Conservation (phyloP, 139 green algal species). For the Coccomyxa sp. region DNA sequence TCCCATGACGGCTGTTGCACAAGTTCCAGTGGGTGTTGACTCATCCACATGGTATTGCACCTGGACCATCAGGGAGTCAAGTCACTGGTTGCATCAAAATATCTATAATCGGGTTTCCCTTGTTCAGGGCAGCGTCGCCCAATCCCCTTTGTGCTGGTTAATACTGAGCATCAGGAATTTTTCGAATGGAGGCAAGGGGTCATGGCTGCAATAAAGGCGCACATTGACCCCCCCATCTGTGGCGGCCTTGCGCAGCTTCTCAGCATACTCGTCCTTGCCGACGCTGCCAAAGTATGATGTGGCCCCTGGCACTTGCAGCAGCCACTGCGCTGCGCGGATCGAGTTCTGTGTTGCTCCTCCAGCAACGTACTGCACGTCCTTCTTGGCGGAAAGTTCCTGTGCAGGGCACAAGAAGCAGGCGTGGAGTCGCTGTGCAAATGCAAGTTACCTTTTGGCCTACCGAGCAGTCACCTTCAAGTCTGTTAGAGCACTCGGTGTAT, state of each 20-base stretch:
- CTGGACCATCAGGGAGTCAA: conserved; percentile 25
- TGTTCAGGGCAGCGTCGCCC: neutral
- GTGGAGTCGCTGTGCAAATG: neutral
- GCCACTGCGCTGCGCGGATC: conserved; percentile 97
- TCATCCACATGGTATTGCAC: conserved; percentile 88
- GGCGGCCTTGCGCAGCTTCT: conserved; percentile 72
- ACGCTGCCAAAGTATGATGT: conserved; percentile 96
- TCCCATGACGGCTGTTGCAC: conserved; percentile 81
- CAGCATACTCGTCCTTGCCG: conserved; percentile 87
- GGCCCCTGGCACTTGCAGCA: conserved; percentile 79
- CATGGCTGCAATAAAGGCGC: neutral
- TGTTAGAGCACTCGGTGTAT: neutral
- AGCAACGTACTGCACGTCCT: conserved; percentile 93
- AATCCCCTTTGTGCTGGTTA: neutral
- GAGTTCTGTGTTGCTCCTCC: conserved; percentile 97
- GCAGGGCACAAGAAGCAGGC: neutral
- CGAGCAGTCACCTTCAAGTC: neutral
- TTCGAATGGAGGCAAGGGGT: neutral
- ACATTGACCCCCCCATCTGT: conserved; percentile 74
- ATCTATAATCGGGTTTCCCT: neutral
- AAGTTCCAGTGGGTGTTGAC: conserved; percentile 87
- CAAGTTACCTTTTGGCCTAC: neutral
- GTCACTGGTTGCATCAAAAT: neutral
- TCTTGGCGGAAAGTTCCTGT: conserved; percentile 77
- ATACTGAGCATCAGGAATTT: neutral